Conservation (phyloP, 805 yeast species). For the Metschnikowia lachancei region DNA sequence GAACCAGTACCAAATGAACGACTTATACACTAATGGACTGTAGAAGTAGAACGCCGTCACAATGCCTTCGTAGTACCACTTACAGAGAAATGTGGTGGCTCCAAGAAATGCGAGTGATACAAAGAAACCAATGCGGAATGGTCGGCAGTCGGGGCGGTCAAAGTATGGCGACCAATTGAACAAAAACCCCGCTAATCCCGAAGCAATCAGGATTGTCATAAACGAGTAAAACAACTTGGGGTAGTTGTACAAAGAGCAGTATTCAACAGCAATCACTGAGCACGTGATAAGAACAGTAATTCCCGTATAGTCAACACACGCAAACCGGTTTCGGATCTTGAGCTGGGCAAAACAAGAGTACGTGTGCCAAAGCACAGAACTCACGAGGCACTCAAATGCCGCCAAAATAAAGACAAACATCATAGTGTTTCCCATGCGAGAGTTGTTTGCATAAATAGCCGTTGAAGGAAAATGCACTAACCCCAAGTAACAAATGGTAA, state of each 20-base stretch:
- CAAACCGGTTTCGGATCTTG: slow-evolving; percentile 65
- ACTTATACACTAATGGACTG: slow-evolving; percentile 63
- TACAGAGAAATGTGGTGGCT: slow-evolving; percentile 56
- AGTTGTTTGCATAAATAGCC: slow-evolving; percentile 40
- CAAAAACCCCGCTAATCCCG: slow-evolving; percentile 69
- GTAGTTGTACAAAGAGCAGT: slow-evolving; percentile 65
- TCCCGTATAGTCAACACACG: slow-evolving; percentile 94
- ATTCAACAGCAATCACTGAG: slow-evolving; percentile 83
- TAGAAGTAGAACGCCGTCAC: slow-evolving; percentile 51
- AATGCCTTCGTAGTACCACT: slow-evolving; percentile 56
- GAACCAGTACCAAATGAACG: slow-evolving; percentile 67
- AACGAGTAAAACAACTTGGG: slow-evolving; percentile 48
- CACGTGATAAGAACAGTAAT: slow-evolving; percentile 88
- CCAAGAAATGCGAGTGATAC: slow-evolving; percentile 77
- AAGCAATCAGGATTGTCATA: slow-evolving; percentile 57
- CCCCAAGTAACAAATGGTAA: slow-evolving; percentile 54
- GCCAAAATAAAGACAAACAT: slow-evolving; percentile 67
- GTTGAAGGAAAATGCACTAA: slow-evolving; percentile 64
- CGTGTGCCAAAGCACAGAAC: slow-evolving; percentile 90
- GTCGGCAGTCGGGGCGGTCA: slow-evolving; percentile 82
- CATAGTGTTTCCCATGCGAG: slow-evolving; percentile 47
- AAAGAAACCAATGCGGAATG: slow-evolving; percentile 76
- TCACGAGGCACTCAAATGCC: slow-evolving; percentile 69
- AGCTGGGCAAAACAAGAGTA: slow-evolving; percentile 73
- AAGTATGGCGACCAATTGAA: slow-evolving; percentile 93